Evolutionary conservation across 768 basidiomycete species (phyloP).

Genomic region (Suillus plorans): DNA sequence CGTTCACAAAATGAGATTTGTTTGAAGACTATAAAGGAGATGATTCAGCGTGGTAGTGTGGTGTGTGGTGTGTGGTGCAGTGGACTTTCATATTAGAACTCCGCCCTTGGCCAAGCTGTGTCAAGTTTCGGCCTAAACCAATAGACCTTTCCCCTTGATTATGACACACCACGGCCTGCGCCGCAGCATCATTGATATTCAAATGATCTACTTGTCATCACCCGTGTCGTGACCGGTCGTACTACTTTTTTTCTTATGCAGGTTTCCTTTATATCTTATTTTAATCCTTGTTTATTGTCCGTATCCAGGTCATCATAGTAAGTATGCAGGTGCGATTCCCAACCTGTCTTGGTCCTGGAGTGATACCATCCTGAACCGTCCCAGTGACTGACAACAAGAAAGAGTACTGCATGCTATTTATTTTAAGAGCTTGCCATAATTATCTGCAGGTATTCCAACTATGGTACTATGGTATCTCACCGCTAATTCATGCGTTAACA

Average conservation of each 20-base stretch:
- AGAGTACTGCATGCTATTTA: neutral
- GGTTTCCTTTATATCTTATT: too few species aligned
- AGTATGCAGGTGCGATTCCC: too few species aligned
- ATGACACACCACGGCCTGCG: neutral
- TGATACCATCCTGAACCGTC: too few species aligned
- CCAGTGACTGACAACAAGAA: neutral
- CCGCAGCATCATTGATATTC: neutral
- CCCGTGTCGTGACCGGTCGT: too few species aligned
- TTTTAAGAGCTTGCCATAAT: neutral
- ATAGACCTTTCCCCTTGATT: neutral
- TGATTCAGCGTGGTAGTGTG: neutral
- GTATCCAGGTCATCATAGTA: too few species aligned
- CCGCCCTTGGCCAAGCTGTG: neutral
- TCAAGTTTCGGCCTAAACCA: neutral
- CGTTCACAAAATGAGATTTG: neutral
- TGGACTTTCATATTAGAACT: neutral
- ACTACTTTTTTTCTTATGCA: too few species aligned
- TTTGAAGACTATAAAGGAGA: neutral
- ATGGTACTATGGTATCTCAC: neutral
- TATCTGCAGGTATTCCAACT: too few species aligned
- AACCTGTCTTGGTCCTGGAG: too few species aligned
- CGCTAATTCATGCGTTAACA: neutral
- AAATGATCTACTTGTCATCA: too few species aligned
- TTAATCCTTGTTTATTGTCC: too few species aligned
- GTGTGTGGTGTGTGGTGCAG: neutral